Percentiles rank a stretch among this genome's conserved stretches.
These are phyloP conservation scores for Bretziella fagacearum DNA, from an alignment of 2,329 filamentous ascomycete species.

Conservation along the genomic window DNA sequence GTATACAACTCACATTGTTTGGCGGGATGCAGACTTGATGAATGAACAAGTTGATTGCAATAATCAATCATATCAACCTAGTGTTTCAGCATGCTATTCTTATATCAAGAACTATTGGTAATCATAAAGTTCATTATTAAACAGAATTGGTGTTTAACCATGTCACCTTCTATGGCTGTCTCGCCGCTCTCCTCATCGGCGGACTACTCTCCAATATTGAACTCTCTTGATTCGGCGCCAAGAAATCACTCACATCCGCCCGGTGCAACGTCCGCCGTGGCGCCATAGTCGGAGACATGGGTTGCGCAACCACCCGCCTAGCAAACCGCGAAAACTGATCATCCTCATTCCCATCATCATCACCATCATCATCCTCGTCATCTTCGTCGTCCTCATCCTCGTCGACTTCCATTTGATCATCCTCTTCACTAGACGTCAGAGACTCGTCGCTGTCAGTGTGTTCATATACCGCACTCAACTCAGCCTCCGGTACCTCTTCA, in stretches of 20 bases:
- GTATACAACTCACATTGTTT: no score
- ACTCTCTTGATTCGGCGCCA: constrained; percentile 40
- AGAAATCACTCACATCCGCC: constrained; percentile 36
- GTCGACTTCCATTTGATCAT: constrained; percentile 23
- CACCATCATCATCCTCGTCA: constrained; percentile 20
- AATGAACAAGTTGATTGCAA: no score
- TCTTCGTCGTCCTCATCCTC: constrained; percentile 62
- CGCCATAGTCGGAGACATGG: constrained; percentile 25
- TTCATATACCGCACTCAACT: constrained; percentile 46
- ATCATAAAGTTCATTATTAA: background rate
- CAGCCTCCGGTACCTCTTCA: constrained; percentile 51
- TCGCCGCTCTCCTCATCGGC: constrained; percentile 10
- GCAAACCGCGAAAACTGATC: constrained; percentile 9
- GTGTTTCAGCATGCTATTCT: no score
- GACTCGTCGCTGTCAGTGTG: constrained; percentile 62
- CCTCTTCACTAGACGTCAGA: constrained; percentile 32
- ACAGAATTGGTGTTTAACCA: background rate
- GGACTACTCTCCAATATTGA: constrained; percentile 40
- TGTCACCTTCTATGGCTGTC: background rate
- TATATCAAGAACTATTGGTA: background rate
- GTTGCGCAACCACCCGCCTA: constrained; percentile 22
- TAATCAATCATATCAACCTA: no score
- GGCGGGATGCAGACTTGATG: no score
- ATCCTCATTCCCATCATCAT: constrained; percentile 8
- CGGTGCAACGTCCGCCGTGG: constrained; percentile 25